A percentile compares a stretch with the other conserved stretches of the same genome.
These are phyloP conservation scores for Lasiosphaeriaceae sp. DNA, from an alignment of 495 filamentous ascomycete genomes.

Conservation along the genomic window DNA sequence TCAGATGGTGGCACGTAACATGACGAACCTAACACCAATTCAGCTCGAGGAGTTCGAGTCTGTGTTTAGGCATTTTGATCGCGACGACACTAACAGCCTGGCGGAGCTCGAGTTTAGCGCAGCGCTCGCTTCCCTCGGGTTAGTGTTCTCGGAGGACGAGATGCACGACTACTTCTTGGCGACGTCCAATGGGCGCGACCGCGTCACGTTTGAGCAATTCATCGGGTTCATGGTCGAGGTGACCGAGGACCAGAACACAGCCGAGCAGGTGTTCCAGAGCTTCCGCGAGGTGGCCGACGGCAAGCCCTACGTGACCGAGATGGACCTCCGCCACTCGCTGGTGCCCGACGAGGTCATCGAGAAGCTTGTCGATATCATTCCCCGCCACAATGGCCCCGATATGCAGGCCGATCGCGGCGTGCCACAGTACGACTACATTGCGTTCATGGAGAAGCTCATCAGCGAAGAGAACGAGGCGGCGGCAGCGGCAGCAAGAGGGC, in stretches of 20 bases:
- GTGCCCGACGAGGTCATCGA: constrained; percentile 96
- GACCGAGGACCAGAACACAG: constrained; percentile 96
- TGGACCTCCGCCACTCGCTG: constrained; percentile 89
- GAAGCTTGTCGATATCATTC: constrained; percentile 82
- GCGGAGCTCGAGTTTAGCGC: constrained; percentile 93
- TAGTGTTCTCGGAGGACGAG: constrained; percentile 92
- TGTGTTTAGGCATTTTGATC: constrained; percentile 95
- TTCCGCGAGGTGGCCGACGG: constrained; percentile 97
- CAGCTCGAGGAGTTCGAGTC: constrained; percentile 97
- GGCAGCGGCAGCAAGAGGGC: no score
- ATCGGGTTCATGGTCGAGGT: constrained; percentile 99
- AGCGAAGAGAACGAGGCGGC: constrained; percentile 14
- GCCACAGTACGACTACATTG: constrained; percentile 85
- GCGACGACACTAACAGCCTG: constrained; percentile 86
- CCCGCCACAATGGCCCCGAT: constrained; percentile 72
- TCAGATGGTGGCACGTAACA: constrained; percentile 90
- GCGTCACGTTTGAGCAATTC: constrained; percentile 96
- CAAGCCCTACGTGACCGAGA: constrained; percentile 96
- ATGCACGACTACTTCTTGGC: constrained; percentile 89
- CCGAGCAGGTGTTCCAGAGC: constrained; percentile 94
- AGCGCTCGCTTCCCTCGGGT: constrained; percentile 83
- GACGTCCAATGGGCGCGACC: constrained; percentile 66
- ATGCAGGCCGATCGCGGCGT: constrained; percentile 70
- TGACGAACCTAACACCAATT: constrained; percentile 98
- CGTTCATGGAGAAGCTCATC: constrained; percentile 83